These are phyloP conservation scores for Aurantiochytrium sp. DNA, from an alignment of 108 stramenopile genomes.

Conservation along the genomic window DNA sequence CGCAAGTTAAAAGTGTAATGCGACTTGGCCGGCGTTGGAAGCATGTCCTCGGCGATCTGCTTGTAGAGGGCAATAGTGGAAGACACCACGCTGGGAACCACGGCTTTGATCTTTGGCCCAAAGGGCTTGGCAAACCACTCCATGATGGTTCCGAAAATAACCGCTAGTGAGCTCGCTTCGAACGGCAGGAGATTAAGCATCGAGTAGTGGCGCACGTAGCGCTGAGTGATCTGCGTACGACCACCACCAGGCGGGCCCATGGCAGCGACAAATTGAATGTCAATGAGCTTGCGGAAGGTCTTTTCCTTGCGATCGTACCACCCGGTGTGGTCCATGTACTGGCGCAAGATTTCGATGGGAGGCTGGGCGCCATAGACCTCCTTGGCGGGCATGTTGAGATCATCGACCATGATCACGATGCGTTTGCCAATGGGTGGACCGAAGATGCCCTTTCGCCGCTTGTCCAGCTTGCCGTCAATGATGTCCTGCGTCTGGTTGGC, in stretches of 20 bases:
- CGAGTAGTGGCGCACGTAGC: conserved; percentile 58
- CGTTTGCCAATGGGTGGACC: conserved; percentile 54
- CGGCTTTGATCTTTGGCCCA: conserved; percentile 36
- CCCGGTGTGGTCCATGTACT: conserved; percentile 63
- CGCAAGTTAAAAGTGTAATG: conserved; percentile 67
- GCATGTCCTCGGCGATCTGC: conserved; percentile 40
- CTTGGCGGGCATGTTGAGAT: conserved; percentile 69
- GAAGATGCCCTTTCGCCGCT: conserved; percentile 56
- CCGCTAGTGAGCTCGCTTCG: conserved; percentile 36
- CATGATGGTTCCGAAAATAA: conserved; percentile 51
- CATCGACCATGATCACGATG: conserved; percentile 56
- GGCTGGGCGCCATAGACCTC: conserved; percentile 66
- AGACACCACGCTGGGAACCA: conserved; percentile 26
- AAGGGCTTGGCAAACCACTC: conserved; percentile 47
- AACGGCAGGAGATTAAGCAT: conserved; percentile 52
- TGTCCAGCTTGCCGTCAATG: conserved; percentile 58
- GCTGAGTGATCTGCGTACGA: conserved; percentile 53
- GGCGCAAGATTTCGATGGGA: conserved; percentile 58
- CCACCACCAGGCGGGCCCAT: conserved; percentile 64
- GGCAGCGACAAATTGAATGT: conserved; percentile 56
- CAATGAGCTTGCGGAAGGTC: conserved; percentile 46
- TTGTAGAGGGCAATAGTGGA: conserved; percentile 51
- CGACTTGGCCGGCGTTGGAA: conserved; percentile 56
- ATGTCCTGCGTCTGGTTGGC: conserved; percentile 63
- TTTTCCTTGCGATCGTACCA: conserved; percentile 63